Base-by-base conservation (phyloP, 768 basidiomycete genomes). In the Rhodotorula taiwanensis region DNA sequence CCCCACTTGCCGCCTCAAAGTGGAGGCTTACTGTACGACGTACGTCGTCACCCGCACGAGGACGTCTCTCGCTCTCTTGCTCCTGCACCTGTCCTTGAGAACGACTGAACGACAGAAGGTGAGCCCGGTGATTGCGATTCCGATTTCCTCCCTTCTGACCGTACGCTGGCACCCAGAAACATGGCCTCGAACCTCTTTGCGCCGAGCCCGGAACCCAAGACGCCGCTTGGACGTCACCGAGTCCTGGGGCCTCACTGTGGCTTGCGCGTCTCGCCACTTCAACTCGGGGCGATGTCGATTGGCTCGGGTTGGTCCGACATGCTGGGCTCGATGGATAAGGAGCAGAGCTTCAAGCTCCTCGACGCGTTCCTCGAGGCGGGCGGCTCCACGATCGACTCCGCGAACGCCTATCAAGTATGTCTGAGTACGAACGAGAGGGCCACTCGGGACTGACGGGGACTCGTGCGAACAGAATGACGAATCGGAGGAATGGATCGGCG, bases 401-500 rank as follows among this genome's bases (percentile, higher is more conserved):
- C 80, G 18, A 81, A 79, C 56, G 74, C 70, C 67, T 81, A 81
- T 21, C 30, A 42, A 30, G 5, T 33, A 25, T 4, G 4, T 28
- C 14, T 20, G 27, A 9, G 25, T 27, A 11, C 21, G 21, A 34
- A 16, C 23, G 21, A 9, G n/a, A n/a, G n/a, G n/a, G 13, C 27
- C 18, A 4, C 9, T 21, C 43, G 18, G 23, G 14, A 30, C 28
- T 53, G 25, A 3, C 27, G 11, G n/a, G n/a, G n/a, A n/a, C n/a
- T n/a, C n/a, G n/a, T n/a, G 15, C 48, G 81, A 79, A 21, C 82
- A 84, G 66, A 79, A 83, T 60, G 83, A 81, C 62, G 71, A 78
- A n/a, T 83, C 81, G 6, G 84, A 86, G 71, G 70, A 73, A 61
- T 79, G 80, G 67, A 77, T 82, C 34, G 82, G 81, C 6, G 79